Base-by-base conservation (phyloP, 1,139 yeast genomes). In the Kodamaea anthophila region DNA sequence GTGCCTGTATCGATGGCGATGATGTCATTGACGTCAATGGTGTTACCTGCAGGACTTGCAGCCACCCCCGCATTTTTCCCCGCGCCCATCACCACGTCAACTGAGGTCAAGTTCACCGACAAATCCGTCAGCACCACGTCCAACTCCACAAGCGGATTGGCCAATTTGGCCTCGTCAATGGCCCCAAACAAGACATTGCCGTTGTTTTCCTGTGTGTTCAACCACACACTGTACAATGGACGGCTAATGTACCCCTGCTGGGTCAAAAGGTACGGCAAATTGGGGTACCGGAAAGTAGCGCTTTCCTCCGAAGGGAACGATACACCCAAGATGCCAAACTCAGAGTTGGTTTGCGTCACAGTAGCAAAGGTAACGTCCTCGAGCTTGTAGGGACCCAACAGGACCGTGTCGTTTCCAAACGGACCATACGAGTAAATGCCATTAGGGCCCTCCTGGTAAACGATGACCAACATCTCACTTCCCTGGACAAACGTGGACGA, bases 401-500 rank as follows among this genome's bases (percentile, higher is more conserved):
- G 24, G 8, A 48, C 34, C 9, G 33, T 26, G 31, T 49, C 54
- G 6, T 18, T 26, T 3, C 38, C 50, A 39, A 39, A 47, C 9
- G 23, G 15, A 4, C 54, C 54, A 4, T 38, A 37, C 14, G 66
- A 63, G 24, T 37, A 47, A 5, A 14, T 18, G 14, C 47, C 42
- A 9, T 23, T 18, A 3, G 45, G 31, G 10, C 33, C 36, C 23
- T 47, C 51, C 9, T 36, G 48, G 27, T 47, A 49, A 1, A 8
- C 13, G 20, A 47, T 44, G 15, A 19, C n/a, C 29, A 48, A 48
- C 3, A 15, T 39, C 4, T 79, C 66, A 18, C 57, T 51, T 45
- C 76, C 74, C 16, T 57, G 46, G 18, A 51, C 42, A 50, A 63
- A 77, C 12, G 76, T 48, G 3, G 65, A 40, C 1, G 84, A 76